Evolutionary conservation across 2,329 filamentous ascomycete species (phyloP).

Genomic region (Apiospora sp.): DNA sequence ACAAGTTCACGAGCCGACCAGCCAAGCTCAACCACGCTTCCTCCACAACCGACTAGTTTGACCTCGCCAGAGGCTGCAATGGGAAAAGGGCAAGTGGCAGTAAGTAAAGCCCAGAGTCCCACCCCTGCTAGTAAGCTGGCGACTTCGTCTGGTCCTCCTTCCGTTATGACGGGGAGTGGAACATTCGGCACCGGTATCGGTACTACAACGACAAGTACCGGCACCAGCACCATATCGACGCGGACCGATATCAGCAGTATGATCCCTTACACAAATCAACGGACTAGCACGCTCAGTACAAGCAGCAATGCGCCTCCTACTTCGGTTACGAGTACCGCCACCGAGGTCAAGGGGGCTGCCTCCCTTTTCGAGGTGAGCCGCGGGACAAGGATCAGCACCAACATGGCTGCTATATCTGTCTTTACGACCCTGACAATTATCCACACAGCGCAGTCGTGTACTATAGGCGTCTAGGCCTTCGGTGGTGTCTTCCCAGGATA

Average conservation of each 20-base stretch:
- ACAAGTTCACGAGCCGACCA: neutral
- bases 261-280: neutral
- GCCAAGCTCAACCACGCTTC: neutral
- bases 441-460: neutral
- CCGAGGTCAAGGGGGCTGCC: neutral
- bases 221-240: neutral
- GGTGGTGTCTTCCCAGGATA: neutral
- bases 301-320: neutral
- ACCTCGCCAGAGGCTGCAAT: neutral
- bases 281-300: neutral
- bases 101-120: neutral
- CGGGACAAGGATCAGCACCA: neutral
- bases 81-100: neutral
- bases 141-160: neutral
- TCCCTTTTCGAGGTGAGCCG: neutral
- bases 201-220: neutral
- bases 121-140: neutral
- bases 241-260: neutral
- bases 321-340: neutral
- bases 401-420: neutral
- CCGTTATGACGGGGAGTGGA: neutral
- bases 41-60: neutral
- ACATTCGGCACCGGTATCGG: neutral
- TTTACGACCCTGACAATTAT: slow-evolving; percentile 1
- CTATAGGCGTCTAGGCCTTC: neutral